Percentiles rank a stretch among this genome's conserved stretches.
Evolutionary conservation across 2,329 filamentous ascomycete species (phyloP).

Genomic region (Diplodia mutila): DNA sequence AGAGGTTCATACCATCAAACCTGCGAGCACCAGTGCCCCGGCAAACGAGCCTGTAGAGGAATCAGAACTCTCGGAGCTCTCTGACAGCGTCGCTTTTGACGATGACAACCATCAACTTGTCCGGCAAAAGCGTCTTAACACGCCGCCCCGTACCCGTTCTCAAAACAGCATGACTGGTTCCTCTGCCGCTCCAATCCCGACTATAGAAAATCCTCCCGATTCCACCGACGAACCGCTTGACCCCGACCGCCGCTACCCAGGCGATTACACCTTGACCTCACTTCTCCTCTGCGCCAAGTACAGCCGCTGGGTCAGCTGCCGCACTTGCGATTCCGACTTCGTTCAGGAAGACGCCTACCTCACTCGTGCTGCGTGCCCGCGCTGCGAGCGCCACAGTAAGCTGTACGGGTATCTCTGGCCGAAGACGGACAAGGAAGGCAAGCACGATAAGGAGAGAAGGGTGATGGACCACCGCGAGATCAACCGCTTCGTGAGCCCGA

Average conservation of each 20-base stretch:
- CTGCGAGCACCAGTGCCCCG: neutral
- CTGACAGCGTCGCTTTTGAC: conserved; percentile 44
- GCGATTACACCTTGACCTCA: conserved; percentile 76
- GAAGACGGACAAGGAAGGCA: conserved; percentile 83
- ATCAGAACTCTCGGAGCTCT: conserved; percentile 47
- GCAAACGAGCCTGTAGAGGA: neutral
- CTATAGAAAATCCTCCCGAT: conserved; percentile 31
- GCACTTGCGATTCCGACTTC: conserved; percentile 79
- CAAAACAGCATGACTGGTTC: conserved; percentile 31
- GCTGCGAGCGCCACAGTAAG: conserved; percentile 94
- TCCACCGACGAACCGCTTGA: conserved; percentile 19
- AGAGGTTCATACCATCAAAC: neutral
- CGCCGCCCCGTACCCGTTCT: conserved; percentile 41
- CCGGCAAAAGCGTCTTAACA: conserved; percentile 37
- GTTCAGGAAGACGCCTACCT: conserved; percentile 88
- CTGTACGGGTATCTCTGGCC: conserved; percentile 95
- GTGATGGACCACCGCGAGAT: conserved; percentile 85
- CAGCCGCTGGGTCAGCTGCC: conserved; percentile 85
- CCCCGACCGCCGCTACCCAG: conserved; percentile 42
- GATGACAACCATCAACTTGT: conserved; percentile 42
- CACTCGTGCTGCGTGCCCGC: conserved; percentile 81
- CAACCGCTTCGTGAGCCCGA: conserved; percentile 76
- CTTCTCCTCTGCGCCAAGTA: conserved; percentile 75
- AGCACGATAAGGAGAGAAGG: conserved; percentile 68
- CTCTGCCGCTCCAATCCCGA: conserved; percentile 35